Evolutionary conservation across 2,329 filamentous ascomycete genomes (phyloP).

Genomic region (Cytospora paraplurivora): DNA sequence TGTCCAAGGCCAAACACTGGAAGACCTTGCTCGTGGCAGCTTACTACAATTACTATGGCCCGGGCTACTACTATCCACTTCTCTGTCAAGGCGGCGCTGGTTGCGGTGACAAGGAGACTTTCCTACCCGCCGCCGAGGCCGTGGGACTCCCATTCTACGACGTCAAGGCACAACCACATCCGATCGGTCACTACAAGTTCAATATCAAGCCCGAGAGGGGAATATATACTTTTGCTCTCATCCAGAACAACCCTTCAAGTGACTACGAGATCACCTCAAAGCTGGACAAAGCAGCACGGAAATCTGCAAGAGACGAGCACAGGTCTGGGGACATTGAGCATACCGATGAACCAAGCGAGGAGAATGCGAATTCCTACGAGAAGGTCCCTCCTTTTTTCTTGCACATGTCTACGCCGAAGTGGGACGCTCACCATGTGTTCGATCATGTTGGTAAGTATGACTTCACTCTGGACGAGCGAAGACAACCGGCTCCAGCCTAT

Average conservation of each 20-base stretch:
- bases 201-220: not conserved
- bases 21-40: constrained; percentile 50
- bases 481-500: not conserved
- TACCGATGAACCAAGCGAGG: not conserved
- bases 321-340: not conserved
- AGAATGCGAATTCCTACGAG: not conserved
- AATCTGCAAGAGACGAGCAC: not conserved
- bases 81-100: constrained; percentile 46
- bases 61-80: constrained; percentile 51
- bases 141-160: constrained; percentile 43
- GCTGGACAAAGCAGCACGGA: not conserved
- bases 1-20: constrained; percentile 49
- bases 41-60: constrained; percentile 59
- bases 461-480: not conserved
- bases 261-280: not conserved
- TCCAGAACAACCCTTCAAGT: not conserved
- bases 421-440: constrained; percentile 11
- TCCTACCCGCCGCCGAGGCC: constrained; percentile 46
- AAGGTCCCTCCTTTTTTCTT: constrained; percentile 6
- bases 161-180: constrained; percentile 35
- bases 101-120: constrained; percentile 52
- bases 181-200: constrained; percentile 9
- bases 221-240: constrained; percentile 3
- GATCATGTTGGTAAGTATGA: constrained; percentile 3
- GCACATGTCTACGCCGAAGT: constrained; percentile 8